Percentiles rank a stretch among this genome's conserved stretches.
These are phyloP conservation scores for Trichocladium antarcticum DNA, from an alignment of 495 filamentous ascomycete genomes.

Conservation along the genomic window DNA sequence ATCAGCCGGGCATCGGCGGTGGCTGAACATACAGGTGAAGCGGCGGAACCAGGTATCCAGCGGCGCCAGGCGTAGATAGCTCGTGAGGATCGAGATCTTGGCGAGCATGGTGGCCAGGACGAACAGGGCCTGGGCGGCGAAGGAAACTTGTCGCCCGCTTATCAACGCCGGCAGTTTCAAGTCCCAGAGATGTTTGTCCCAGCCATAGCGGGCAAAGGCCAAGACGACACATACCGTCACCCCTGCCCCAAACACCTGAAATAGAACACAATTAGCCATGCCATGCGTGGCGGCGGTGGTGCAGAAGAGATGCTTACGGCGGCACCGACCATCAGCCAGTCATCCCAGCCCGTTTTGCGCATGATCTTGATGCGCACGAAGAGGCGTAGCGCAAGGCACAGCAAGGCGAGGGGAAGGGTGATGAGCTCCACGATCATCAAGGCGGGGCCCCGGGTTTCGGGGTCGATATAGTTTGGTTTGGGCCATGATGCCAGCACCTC, in stretches of 20 bases:
- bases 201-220: constrained; percentile 17
- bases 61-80: constrained; percentile 43
- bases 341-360: constrained; percentile 16
- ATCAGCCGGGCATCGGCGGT: neutral
- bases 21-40: constrained; percentile 13
- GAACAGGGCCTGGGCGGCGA: constrained; percentile 23
- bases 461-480: constrained; percentile 44
- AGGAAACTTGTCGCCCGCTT: constrained; percentile 17
- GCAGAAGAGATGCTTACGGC: constrained; percentile 9
- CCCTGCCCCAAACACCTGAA: constrained; percentile 16
- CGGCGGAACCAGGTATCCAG: constrained; percentile 27
- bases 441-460: constrained; percentile 37
- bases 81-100: constrained; percentile 41
- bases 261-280: neutral
- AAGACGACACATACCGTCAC: constrained; percentile 21
- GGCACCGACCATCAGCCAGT: constrained; percentile 24
- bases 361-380: constrained; percentile 16
- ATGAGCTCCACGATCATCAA: constrained; percentile 20
- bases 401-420: constrained; percentile 12
- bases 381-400: constrained; percentile 16
- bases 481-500: constrained; percentile 42
- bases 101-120: constrained; percentile 23
- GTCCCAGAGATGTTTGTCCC: constrained; percentile 24
- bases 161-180: constrained; percentile 7
- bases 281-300: neutral